These are phyloP conservation scores for Marchantia polymorpha DNA, from an alignment of 225 moss, liverwort and hornwort genomes.

Conservation along the genomic window DNA sequence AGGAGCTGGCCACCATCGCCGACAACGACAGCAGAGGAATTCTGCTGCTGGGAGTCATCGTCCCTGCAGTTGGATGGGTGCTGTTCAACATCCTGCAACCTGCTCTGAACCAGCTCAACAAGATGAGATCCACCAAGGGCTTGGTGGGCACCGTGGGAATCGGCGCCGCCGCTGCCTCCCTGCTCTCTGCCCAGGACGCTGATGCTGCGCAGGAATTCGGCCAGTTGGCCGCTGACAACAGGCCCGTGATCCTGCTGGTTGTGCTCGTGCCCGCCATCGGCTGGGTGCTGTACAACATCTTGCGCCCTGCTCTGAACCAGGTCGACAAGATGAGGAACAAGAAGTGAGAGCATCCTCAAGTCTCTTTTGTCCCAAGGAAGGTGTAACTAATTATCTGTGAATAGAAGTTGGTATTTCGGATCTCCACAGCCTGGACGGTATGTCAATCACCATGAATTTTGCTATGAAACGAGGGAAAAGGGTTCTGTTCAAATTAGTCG, in stretches of 20 bases:
- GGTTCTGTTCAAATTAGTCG: conserved; percentile 15
- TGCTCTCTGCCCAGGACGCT: conserved; percentile 54
- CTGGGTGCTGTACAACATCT: conserved; percentile 85
- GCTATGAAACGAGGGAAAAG: neutral
- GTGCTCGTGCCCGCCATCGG: conserved; percentile 74
- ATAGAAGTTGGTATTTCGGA: conserved; percentile 34
- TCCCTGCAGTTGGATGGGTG: conserved; percentile 85
- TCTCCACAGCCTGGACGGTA: conserved; percentile 8
- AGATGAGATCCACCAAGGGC: conserved; percentile 47
- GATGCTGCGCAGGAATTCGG: conserved; percentile 78
- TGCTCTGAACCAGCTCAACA: conserved; percentile 71
- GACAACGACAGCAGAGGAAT: conserved; percentile 64
- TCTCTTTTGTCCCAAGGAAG: conserved; percentile 8
- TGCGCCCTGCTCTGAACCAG: conserved; percentile 78
- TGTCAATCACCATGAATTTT: conserved; percentile 12
- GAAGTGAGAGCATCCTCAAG: too few species aligned
- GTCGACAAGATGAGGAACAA: conserved; percentile 56
- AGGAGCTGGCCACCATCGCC: conserved; percentile 59
- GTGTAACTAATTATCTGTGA: conserved; percentile 34
- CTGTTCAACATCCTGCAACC: conserved; percentile 85
- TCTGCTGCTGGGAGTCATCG: conserved; percentile 57
- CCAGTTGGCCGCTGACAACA: conserved; percentile 65
- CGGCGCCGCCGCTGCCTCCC: conserved; percentile 59
- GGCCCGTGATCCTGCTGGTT: conserved; percentile 57
- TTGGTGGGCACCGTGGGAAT: conserved; percentile 65